phyloP scores from a whole-genome alignment of 1,284 basidiomycete species.

The Polyporus tsugae region DNA sequence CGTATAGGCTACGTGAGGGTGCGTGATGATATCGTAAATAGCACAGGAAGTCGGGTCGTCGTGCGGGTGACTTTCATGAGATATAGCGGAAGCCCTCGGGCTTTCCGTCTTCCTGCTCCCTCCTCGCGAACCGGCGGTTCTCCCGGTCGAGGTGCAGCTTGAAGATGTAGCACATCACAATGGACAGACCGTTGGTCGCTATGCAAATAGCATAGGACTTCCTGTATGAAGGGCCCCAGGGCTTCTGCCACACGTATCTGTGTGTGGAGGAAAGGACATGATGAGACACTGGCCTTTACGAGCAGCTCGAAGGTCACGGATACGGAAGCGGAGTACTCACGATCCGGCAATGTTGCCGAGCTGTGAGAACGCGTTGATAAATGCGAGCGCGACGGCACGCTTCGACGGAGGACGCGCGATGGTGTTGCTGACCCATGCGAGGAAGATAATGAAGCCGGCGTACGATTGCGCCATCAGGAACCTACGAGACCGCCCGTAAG shows the following conservation, averaged over 20 bases:
- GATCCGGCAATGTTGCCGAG: constrained; percentile 81
- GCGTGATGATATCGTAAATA: not conserved
- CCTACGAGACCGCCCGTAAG: constrained; percentile 43
- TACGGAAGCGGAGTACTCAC: constrained; percentile 49
- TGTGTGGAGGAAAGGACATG: not conserved
- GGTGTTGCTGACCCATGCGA: constrained; percentile 77
- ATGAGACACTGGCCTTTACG: not conserved
- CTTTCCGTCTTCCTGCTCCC: constrained; percentile 50
- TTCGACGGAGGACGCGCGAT: constrained; percentile 75
- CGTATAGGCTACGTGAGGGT: not conserved
- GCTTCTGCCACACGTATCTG: constrained; percentile 51
- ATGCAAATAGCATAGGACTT: constrained; percentile 61
- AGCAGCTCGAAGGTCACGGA: not conserved
- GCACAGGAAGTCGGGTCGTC: not conserved
- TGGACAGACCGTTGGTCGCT: constrained; percentile 52
- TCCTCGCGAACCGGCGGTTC: constrained; percentile 54
- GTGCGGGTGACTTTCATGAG: constrained; percentile 19
- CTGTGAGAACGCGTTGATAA: constrained; percentile 79
- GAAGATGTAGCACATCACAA: constrained; percentile 65
- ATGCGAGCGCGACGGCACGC: constrained; percentile 79
- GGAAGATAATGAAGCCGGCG: constrained; percentile 72
- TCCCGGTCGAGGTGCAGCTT: constrained; percentile 56
- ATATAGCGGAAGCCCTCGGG: constrained; percentile 58
- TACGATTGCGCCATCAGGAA: constrained; percentile 83
- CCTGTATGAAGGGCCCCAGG: constrained; percentile 52